Base-by-base conservation (phyloP, 441 rosid genomes). In the Pelargonium fulgidum region DNA sequence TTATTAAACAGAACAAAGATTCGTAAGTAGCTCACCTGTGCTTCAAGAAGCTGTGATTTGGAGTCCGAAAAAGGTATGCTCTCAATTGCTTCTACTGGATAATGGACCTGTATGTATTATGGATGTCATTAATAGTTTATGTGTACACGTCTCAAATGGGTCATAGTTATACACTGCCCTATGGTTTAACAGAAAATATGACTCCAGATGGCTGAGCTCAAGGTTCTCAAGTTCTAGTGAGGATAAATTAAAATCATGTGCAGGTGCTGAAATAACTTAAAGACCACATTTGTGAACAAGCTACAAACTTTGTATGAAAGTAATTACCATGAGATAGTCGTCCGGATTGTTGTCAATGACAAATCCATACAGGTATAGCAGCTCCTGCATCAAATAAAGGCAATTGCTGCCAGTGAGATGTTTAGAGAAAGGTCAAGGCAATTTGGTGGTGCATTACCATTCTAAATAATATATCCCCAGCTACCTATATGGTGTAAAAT, bases 311-410 rank as follows among this genome's bases (percentile, higher is more conserved):
- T 52, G 71, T 17, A 41, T 13, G 50, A 13, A 66, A 9, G 64
- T 26, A 67, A 72, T 73, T 83, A 92, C 98, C 98, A 92, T 92
- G 72, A 92, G 87, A 82, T 85, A 90, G 72, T 92, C 98, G 80
- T 88, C 95, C 75, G 96, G 88, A 79, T 90, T 92, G 66, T 82
- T 80, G 65, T 85, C 88, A 72, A 91, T 82, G 65, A 88, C 94
- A 75, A 93, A 90, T 65, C 97, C 98, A 69, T 90, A 90, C 26
- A 93, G 83, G 84, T 93, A 93, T 45, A 93, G 80, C 65, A 93
- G 80, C 80, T 93, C 98, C 97, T 93, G 85, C 83, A 45, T 71
- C 45, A 56, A 71, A 67, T 54, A 17, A 72, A 65, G 17, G 54
- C 12, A 75, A 67, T 3, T 9, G 36, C 68, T 54, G 72, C 12